These are phyloP conservation scores for Globisporangium heterothallicum DNA, from an alignment of 352 stramenopile genomes.

Conservation along the genomic window DNA sequence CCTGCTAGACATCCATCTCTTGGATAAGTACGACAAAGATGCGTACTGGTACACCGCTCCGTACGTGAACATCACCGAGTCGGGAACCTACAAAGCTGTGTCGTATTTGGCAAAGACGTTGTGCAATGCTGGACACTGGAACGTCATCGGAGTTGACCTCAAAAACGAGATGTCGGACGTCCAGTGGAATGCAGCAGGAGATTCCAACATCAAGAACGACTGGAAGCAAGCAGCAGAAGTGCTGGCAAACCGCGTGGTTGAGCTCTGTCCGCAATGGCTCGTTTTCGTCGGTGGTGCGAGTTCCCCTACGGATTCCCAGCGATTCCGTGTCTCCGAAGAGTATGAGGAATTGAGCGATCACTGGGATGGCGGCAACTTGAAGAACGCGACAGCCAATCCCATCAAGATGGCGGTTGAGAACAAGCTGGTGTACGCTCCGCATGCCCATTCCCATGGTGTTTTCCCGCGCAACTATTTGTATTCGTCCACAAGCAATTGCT, in stretches of 20 bases:
- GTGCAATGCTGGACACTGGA: slow-evolving; percentile 55
- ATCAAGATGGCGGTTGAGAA: slow-evolving; percentile 35
- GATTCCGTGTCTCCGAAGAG: slow-evolving; percentile 33
- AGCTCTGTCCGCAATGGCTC: slow-evolving; percentile 56
- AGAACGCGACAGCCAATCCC: slow-evolving; percentile 46
- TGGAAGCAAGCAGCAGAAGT: slow-evolving; percentile 32
- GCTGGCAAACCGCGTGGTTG: slow-evolving; percentile 36
- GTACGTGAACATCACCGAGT: slow-evolving; percentile 39
- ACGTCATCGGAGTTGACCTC: slow-evolving; percentile 62
- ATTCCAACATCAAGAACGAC: slow-evolving; percentile 28
- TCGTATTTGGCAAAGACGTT: slow-evolving; percentile 39
- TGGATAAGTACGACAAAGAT: slow-evolving; percentile 45
- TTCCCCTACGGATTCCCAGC: slow-evolving; percentile 29
- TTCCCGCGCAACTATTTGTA: slow-evolving; percentile 62
- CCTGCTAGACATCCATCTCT: slow-evolving; percentile 52
- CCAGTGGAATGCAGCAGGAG: slow-evolving; percentile 25
- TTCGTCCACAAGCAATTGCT: slow-evolving; percentile 37
- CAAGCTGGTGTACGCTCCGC: slow-evolving; percentile 66
- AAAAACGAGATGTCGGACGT: slow-evolving; percentile 52
- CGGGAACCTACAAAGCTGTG: slow-evolving; percentile 38
- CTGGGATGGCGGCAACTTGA: slow-evolving; percentile 61
- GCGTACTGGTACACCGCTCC: slow-evolving; percentile 63
- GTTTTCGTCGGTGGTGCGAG: slow-evolving; percentile 55
- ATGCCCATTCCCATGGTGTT: slow-evolving; percentile 51
- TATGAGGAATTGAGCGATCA: slow-evolving; percentile 35